Evolutionary conservation across 192 early-diverging fungal species (phyloP), one percentile per base, ranked within the genome.

Genomic region (Podila epigama): DNA sequence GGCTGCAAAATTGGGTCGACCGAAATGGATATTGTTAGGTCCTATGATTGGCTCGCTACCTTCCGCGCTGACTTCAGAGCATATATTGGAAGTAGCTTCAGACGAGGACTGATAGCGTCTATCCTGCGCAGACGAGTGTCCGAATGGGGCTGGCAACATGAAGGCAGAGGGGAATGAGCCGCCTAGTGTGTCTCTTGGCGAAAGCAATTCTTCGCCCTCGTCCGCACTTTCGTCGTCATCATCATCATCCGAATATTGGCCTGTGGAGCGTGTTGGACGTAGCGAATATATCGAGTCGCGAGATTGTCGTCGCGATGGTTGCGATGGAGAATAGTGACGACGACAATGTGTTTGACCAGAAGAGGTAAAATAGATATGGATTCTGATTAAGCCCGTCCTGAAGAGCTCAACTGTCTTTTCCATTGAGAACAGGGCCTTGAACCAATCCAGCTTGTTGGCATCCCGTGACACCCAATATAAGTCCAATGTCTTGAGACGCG

Each of bases 1-100:
- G n/a, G 78, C 58, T 39, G 78, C 51, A 82, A 90, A 95, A 70
- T 91, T 86, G 15, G 94, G 94, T 16, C 94, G 84, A n/a, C 92
- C 94, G 61, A 85, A 90, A 72, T 92, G 90, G 28, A 88, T 90
- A 55, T 85, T 85, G 51, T 79, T 84, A 29, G 84, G 80, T 4
- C 66, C 66, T 32, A 77, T 77, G 29, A 77, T 77, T 4, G 54
- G 53, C 27, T 77, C 73, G 8, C 66, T 56, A n/a, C 68, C 44
- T 10, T 72, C 71, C 29, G 67, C 51, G 13, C 87, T 71, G 13
- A 89, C 89, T 1, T 87, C 87, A 5, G 92, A 64, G 4, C 90
- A 81, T 64, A 89, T 88, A 16, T 58, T 20, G n/a, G 7, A 22
- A 44, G 3, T 54, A 13, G 80, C 75, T 3, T 82, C 81, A n/a